Evolutionary conservation across 2,329 filamentous ascomycete genomes (phyloP).

Genomic region (Xylariaceae sp.): DNA sequence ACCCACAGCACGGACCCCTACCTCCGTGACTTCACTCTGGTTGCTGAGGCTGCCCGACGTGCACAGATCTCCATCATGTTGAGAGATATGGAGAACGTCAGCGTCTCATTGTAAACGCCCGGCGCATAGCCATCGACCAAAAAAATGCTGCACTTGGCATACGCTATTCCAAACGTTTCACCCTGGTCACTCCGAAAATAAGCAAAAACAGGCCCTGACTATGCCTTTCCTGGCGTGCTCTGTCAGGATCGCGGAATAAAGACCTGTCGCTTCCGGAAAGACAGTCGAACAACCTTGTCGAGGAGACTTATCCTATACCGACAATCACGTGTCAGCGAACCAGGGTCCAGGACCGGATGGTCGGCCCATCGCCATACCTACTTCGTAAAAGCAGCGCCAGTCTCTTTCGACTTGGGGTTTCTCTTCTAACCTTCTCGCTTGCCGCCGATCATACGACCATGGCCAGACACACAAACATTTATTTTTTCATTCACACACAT

Average conservation of each 20-base stretch:
- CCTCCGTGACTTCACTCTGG: slow-evolving; percentile 74
- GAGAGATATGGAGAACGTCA: slow-evolving; percentile 74
- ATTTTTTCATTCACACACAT: neutral
- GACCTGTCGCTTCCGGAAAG: neutral
- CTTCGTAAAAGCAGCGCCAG: neutral
- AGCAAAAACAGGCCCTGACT: neutral
- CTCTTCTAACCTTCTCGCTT: neutral
- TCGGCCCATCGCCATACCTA: neutral
- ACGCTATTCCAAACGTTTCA: neutral
- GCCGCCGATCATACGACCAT: neutral
- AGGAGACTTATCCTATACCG: neutral
- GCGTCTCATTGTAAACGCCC: slow-evolving; percentile 39
- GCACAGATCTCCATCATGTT: slow-evolving; percentile 87
- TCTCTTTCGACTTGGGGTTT: neutral
- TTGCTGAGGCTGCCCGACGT: slow-evolving; percentile 88
- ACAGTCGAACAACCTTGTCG: neutral
- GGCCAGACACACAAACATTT: neutral
- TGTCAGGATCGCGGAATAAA: neutral
- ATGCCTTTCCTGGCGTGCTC: slow-evolving; percentile 3
- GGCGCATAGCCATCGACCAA: neutral
- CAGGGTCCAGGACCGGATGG: slow-evolving; percentile 5
- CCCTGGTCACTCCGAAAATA: neutral
- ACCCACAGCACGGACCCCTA: slow-evolving; percentile 49
- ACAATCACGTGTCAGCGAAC: slow-evolving; percentile 12
- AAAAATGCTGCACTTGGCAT: slow-evolving; percentile 2